Percentiles rank a stretch among this genome's conserved stretches.
Conservation (phyloP, 164 flowering plant genomes). For the Dillenia turbinata region DNA sequence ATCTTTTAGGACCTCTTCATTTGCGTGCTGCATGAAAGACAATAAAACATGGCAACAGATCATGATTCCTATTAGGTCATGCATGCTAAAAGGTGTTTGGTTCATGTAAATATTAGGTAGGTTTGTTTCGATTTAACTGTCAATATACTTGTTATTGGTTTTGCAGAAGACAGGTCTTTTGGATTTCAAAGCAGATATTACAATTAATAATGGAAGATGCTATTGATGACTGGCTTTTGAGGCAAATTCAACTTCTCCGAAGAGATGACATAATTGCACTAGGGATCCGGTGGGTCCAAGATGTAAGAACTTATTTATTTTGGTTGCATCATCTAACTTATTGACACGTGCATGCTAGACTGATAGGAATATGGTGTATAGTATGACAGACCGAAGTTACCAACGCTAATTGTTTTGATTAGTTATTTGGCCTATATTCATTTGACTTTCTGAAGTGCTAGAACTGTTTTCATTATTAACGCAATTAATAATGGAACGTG, state of each 20-base stretch:
- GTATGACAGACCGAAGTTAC: too few relatives aligned
- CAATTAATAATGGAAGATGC: conserved; percentile 99
- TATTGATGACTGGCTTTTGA: conserved; percentile 89
- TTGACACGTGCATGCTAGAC: too few relatives aligned
- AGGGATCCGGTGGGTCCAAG: conserved; percentile 88
- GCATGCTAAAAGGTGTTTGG: background rate
- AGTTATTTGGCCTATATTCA: too few relatives aligned
- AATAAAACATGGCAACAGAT: background rate
- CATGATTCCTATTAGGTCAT: background rate
- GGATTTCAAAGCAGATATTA: conserved; percentile 96
- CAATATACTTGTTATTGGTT: conserved; percentile 6
- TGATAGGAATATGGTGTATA: too few relatives aligned
- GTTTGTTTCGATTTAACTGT: background rate
- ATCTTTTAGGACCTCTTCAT: too few relatives aligned
- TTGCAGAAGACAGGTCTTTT: conserved; percentile 93
- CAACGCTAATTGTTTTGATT: background rate
- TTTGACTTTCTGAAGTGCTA: too few relatives aligned
- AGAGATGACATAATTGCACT: conserved; percentile 76
- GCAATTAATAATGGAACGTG: too few relatives aligned
- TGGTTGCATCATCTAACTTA: background rate
- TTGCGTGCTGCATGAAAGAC: too few relatives aligned
- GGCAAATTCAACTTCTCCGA: conserved; percentile 87
- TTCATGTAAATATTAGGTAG: background rate
- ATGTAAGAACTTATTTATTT: conserved; percentile 54
- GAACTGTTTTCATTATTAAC: too few relatives aligned